Base-by-base conservation (phyloP, 257 asterid species). In the Gentiana dahurica region DNA sequence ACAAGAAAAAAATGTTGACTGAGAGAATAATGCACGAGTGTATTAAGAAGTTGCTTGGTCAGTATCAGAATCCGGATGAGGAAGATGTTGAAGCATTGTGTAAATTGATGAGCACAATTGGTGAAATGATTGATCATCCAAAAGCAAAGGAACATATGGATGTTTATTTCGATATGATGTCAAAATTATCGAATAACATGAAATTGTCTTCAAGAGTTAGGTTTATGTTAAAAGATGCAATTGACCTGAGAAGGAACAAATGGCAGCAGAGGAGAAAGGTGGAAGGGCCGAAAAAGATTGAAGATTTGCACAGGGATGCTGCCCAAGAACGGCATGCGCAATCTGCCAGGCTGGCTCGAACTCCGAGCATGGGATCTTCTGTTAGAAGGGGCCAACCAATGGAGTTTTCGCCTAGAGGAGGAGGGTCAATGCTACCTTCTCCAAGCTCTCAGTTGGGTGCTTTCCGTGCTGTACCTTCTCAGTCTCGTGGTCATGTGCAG, bases 211-310 rank as follows among this genome's bases (percentile, higher is more conserved):
- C 97, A 39, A 77, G 99, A 71, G 94, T 88, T 37, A 81, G 95
- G 70, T 92, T 92, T 71, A 85, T 92, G 99, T 77, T 92, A 60
- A 89, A 64, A 75, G 99, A 92, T 67, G 55, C 87, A 36, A 92
- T 88, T 70, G 97, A 92, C 74, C 81, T 92, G 62, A 80, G 99
- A 72, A 88, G 75, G 81, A 92, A 88, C 44, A 92, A 80, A 74
- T 92, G 99, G 99, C 97, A 88, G 80, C 95, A 85, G 71, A 72
- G 99, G 68, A 81, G 97, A 76, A 92, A 88, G 73, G 89, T 92
- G 33, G 99, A 92, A 66, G 97, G 95, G 57, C 97, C 99, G 0
- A 92, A 92, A 71, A 92, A 86, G 85, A 92, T 92, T 10, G 97
- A 92, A 51, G 95, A 92, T 38, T 94, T 88, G 51, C 95, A 88